These are phyloP conservation scores for Fusarium circinatum DNA, from an alignment of 2,329 filamentous ascomycete genomes.

Conservation along the genomic window DNA sequence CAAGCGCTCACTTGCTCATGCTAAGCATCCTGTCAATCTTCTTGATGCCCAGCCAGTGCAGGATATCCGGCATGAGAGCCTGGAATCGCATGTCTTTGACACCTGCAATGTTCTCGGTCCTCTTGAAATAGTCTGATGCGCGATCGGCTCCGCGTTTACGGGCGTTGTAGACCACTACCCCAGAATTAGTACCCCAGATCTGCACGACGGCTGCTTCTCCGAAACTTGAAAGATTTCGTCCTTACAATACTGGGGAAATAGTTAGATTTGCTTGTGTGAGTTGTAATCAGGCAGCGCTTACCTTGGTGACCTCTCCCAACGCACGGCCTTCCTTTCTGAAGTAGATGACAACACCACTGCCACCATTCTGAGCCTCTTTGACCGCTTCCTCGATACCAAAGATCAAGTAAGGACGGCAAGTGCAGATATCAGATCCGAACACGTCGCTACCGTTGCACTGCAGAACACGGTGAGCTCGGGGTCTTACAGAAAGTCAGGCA, in stretches of 20 bases:
- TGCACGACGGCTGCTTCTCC: conserved; percentile 1
- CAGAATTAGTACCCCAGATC: conserved; percentile 34
- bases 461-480: conserved; percentile 17
- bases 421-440: conserved; percentile 98
- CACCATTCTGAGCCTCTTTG: conserved; percentile 93
- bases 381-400: conserved; percentile 98
- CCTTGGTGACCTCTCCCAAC: conserved; percentile 94
- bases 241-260: conserved; percentile 37
- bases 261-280: conserved; percentile 25
- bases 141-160: conserved; percentile 81
- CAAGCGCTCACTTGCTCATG: conserved; percentile 86
- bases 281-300: conserved; percentile 57
- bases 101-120: conserved; percentile 98
- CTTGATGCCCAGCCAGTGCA: conserved; percentile 97
- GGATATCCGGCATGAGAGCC: conserved; percentile 95
- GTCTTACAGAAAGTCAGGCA: background rate
- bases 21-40: conserved; percentile 99
- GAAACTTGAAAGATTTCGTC: background rate
- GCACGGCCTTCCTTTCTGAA: conserved; percentile 98
- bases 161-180: conserved; percentile 76
- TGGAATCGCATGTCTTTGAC: conserved; percentile 99
- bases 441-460: conserved; percentile 96
- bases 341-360: conserved; percentile 95
- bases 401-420: conserved; percentile 93
- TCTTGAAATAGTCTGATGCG: conserved; percentile 93